phyloP scores from a whole-genome alignment of 2,329 filamentous ascomycete genomes.

The Podosphaera xanthii region DNA sequence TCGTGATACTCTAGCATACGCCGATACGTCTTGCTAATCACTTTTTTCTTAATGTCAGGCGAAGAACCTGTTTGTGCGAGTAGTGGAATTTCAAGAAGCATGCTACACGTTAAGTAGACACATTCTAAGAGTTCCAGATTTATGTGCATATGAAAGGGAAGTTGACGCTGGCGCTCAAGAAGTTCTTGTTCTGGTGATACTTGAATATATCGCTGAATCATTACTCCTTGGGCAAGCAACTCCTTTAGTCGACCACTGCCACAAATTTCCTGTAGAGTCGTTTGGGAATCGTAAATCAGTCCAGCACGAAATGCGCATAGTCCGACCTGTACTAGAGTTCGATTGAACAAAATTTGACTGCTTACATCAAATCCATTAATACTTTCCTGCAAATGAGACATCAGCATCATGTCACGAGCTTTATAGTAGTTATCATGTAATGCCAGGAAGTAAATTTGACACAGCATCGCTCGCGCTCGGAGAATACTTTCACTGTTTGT shows the following conservation, averaged over 20 bases:
- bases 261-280: conserved; percentile 92
- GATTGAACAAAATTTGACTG: conserved; percentile 97
- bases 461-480: conserved; percentile 87
- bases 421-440: conserved; percentile 96
- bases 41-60: conserved; percentile 86
- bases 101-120: conserved; percentile 95
- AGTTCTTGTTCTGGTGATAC: conserved; percentile 96
- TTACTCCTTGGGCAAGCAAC: conserved; percentile 87
- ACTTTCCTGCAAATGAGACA: conserved; percentile 96
- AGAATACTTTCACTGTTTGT: conserved; percentile 86
- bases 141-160: conserved; percentile 99
- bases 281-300: conserved; percentile 91
- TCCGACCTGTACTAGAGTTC: conserved; percentile 89
- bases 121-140: conserved; percentile 96
- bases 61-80: conserved; percentile 92
- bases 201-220: conserved; percentile 91
- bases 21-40: conserved; percentile 98
- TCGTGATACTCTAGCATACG: conserved; percentile 99
- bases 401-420: conserved; percentile 96
- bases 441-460: conserved; percentile 95
- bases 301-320: conserved; percentile 96
- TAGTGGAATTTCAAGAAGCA: conserved; percentile 94
- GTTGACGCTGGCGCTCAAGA: conserved; percentile 85
- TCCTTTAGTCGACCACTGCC: conserved; percentile 96
- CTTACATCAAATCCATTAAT: conserved; percentile 92